Evolutionary conservation across 768 basidiomycete genomes (phyloP), one percentile per base, ranked within the genome.

Genomic region (Gymnopilus junonius): DNA sequence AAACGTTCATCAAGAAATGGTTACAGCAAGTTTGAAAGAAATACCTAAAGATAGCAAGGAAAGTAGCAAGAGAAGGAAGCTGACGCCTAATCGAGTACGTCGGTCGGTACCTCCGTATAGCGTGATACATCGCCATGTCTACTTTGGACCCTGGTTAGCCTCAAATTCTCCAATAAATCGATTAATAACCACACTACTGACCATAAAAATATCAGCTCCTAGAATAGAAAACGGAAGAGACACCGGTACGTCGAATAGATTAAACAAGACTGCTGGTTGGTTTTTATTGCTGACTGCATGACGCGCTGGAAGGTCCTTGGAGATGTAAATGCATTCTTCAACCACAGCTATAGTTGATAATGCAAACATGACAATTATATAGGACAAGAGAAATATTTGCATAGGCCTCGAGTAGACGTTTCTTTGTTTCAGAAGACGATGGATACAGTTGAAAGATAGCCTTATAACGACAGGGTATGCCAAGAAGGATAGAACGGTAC

Each of bases 181-280:
- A n/a, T n/a, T n/a, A n/a, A n/a, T n/a, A n/a, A n/a, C n/a, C n/a
- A n/a, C n/a, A 11, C 3, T 27, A 60, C 43, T 50, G 31, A 55
- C 65, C 65, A 66, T 63, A 14, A 66, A 58, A 0, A 29, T 40
- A 55, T 66, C 65, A 4, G 65, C 65, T 15, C 65, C 65, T 43
- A 59, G 61, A 7, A 66, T 60, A 3, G 59, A 37, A n/a, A 66
- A 50, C 3, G 62, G 54, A 23, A 66, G 39, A 6, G 62, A 45
- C 12, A 61, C 27, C 27, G 60, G 54, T 23, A 56, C 42, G 37
- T 48, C 32, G 37, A 51, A 46, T n/a, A 61, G 23, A 50, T 42
- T 27, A 51, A 57, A 61, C 14, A 53, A 23, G 11, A 35, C 45
- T 25, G 62, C 50, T 14, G 55, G 56, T 20, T 63, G 56, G 4